These are phyloP conservation scores for Phytophthora macrochlamydospora DNA, from an alignment of 352 stramenopile species.

Conservation along the genomic window DNA sequence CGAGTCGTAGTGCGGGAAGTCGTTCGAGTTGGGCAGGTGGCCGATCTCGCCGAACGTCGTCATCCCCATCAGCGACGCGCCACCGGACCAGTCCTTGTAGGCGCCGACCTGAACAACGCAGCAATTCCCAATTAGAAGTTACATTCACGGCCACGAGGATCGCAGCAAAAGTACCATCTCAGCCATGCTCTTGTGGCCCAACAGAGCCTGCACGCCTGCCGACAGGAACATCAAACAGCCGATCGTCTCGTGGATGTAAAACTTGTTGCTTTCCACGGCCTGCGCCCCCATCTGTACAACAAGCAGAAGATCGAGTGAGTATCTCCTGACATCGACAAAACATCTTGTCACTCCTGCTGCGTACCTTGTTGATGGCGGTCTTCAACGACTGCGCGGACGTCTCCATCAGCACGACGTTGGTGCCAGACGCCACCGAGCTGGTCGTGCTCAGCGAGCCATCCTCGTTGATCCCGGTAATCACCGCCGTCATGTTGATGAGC, in stretches of 20 bases:
- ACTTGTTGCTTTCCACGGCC: slow-evolving; percentile 78
- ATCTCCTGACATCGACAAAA: no score
- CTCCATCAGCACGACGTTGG: slow-evolving; percentile 89
- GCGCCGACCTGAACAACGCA: slow-evolving; percentile 61
- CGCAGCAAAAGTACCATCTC: slow-evolving; percentile 64
- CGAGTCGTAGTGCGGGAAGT: slow-evolving; percentile 88
- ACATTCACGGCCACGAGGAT: background rate
- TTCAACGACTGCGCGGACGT: slow-evolving; percentile 82
- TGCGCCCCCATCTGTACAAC: slow-evolving; percentile 69
- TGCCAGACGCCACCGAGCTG: slow-evolving; percentile 74
- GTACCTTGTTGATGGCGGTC: slow-evolving; percentile 83
- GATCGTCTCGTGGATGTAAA: slow-evolving; percentile 82
- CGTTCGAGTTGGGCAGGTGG: slow-evolving; percentile 77
- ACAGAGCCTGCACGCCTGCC: slow-evolving; percentile 79
- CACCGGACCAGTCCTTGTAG: slow-evolving; percentile 85
- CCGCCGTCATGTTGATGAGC: slow-evolving; percentile 86
- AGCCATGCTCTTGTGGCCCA: slow-evolving; percentile 88
- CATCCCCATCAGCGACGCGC: slow-evolving; percentile 85
- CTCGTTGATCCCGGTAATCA: slow-evolving; percentile 87
- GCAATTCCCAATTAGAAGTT: background rate
- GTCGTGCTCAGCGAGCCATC: slow-evolving; percentile 84
- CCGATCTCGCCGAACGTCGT: slow-evolving; percentile 90
- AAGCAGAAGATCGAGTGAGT: background rate
- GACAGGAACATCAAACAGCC: slow-evolving; percentile 90
- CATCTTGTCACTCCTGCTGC: background rate